These are phyloP conservation scores for Cyclostephanos tholiformis DNA, from an alignment of 108 stramenopile genomes.

Conservation along the genomic window DNA sequence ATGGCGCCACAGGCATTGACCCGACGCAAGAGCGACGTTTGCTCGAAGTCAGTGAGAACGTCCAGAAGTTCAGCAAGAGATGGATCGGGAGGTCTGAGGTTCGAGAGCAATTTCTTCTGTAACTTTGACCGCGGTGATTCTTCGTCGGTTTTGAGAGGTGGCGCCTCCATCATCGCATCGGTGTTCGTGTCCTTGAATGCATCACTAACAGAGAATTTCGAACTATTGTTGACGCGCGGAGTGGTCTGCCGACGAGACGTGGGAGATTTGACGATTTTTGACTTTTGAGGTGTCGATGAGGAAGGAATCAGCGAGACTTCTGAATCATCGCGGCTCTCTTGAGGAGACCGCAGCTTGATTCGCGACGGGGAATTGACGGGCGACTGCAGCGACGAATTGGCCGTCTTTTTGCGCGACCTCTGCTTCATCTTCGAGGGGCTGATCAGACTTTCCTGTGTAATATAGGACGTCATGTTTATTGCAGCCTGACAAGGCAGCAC, in stretches of 20 bases:
- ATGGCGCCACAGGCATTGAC: constrained; percentile 54
- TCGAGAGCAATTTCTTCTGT: constrained; percentile 24
- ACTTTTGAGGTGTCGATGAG: too few relatives aligned
- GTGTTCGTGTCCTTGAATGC: background rate
- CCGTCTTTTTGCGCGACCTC: background rate
- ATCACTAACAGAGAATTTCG: background rate
- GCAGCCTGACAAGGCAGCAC: too few relatives aligned
- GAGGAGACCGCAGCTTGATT: background rate
- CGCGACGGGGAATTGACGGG: background rate
- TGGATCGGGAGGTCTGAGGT: constrained; percentile 34
- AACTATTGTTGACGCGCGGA: constrained; percentile 1
- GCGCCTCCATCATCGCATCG: background rate
- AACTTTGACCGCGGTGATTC: constrained; percentile 27
- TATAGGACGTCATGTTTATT: background rate
- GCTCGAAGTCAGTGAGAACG: constrained; percentile 33
- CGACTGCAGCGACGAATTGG: background rate
- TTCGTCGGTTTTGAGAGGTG: background rate
- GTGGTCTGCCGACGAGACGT: background rate
- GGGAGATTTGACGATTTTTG: background rate
- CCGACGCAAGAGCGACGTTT: constrained; percentile 35
- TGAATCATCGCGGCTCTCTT: background rate
- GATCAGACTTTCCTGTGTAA: background rate
- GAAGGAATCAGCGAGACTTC: too few relatives aligned
- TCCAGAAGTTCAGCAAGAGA: constrained; percentile 30
- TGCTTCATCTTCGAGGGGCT: constrained; percentile 4